Percentiles rank a stretch among this genome's conserved stretches.
Evolutionary conservation across 2,329 filamentous ascomycete species (phyloP).

Genomic region (Magnaporthiopsis rhizophila): DNA sequence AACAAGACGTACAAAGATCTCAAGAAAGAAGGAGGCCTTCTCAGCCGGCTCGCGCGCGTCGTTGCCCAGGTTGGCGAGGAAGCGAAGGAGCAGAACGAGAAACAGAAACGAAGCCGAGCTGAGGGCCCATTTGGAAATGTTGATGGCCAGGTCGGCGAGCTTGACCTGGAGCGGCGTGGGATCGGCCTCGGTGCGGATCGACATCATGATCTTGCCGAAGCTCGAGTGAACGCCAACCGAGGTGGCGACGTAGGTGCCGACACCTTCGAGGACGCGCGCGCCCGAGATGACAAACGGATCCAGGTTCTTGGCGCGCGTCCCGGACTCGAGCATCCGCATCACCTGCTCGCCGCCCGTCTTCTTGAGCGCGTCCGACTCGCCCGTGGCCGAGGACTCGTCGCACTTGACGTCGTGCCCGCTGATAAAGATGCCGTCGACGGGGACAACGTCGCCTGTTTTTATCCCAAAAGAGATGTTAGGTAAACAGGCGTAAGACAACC

Average conservation of each 20-base stretch:
- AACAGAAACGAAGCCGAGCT: slow-evolving; percentile 67
- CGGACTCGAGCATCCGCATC: slow-evolving; percentile 5
- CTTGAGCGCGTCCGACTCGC: slow-evolving; percentile 67
- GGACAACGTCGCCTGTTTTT: not conserved
- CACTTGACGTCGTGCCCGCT: slow-evolving; percentile 68
- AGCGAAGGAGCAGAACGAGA: slow-evolving; percentile 70
- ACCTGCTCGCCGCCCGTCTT: slow-evolving; percentile 62
- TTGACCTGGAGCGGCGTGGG: slow-evolving; percentile 48
- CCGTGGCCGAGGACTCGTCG: slow-evolving; percentile 72
- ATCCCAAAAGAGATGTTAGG: too few relatives aligned
- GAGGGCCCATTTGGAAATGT: slow-evolving; percentile 42
- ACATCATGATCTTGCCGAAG: slow-evolving; percentile 48
- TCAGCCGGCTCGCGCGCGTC: slow-evolving; percentile 39
- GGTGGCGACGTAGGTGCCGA: slow-evolving; percentile 46
- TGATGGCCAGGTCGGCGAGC: slow-evolving; percentile 35
- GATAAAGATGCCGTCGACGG: slow-evolving; percentile 62
- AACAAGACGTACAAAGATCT: slow-evolving; percentile 51
- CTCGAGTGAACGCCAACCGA: slow-evolving; percentile 47
- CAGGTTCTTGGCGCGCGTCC: slow-evolving; percentile 18
- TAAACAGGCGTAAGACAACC: too few relatives aligned
- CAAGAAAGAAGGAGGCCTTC: slow-evolving; percentile 27
- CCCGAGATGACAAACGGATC: slow-evolving; percentile 60
- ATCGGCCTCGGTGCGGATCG: slow-evolving; percentile 41
- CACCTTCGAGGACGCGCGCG: slow-evolving; percentile 45
- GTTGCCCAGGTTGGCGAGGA: slow-evolving; percentile 53